Base-by-base conservation (phyloP, 495 filamentous ascomycete species). In the Daldinia concentrica region DNA sequence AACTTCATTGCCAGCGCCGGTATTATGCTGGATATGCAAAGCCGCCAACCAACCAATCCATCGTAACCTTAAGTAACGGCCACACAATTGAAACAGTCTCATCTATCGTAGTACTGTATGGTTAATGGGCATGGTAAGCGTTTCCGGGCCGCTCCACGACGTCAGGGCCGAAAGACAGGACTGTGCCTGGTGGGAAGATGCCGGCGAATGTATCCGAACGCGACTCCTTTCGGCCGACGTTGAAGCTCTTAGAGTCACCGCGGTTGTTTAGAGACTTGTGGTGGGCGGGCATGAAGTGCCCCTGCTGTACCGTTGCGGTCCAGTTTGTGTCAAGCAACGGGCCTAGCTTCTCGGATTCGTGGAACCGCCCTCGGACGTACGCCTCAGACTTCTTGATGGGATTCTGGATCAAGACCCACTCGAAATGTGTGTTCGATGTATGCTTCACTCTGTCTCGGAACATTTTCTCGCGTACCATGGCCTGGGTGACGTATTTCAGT, bases 191-290 rank as follows among this genome's bases (percentile, higher is more conserved):
- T 0, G 71, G 61, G 15, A 76, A 24, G 14, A 71, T 62, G 14
- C 74, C 69, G n/a, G 54, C 58, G 17, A 78, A 17, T 9, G 66
- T 45, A 57, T 60, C 57, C 1, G 59, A 48, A 8, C 76, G 61
- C 5, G 73, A 68, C 4, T 29, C 59, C 30, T 62, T 66, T 39
- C 69, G 61, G 2, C 76, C 74, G 9, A 76, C 62, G 19, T 54
- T 45, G 3, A 56, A 30, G 6, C 71, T 66, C 11, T 22, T 60
- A 0, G 71, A 71, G 17, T 82, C 79, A 8, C 62, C 71, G 1
- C 82, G 74, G 39, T 75, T 82, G 58, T 84, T 84, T n/a, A 84
- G 75, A 12, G 74, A 79, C 8, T 68, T 70, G 62, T 80, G 78
- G 55, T 80, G 78, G 17, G 79, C 76, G 17, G 82, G 73, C 17